phyloP scores from a whole-genome alignment of 2,329 filamentous ascomycete genomes.

The Metarhizium robertsii region DNA sequence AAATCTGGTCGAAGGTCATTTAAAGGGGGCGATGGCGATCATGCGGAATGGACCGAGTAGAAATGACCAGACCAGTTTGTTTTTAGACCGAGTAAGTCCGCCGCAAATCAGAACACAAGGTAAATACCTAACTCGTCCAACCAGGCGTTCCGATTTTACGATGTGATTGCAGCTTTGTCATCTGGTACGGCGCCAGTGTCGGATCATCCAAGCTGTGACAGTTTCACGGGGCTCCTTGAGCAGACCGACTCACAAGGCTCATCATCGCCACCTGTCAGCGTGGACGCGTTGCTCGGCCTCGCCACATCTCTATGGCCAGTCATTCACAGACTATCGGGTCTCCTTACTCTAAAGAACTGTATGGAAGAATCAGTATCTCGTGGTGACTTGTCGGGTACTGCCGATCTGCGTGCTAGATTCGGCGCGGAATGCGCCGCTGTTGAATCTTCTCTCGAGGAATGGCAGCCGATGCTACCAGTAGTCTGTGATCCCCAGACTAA shows the following conservation, averaged over 20 bases:
- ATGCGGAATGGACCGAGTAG: slow-evolving; percentile 40
- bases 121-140: background rate
- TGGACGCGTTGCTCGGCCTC: slow-evolving; percentile 52
- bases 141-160: slow-evolving; percentile 57
- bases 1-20: slow-evolving; percentile 50
- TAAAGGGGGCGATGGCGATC: slow-evolving; percentile 53
- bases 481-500: slow-evolving; percentile 11
- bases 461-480: slow-evolving; percentile 42
- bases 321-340: slow-evolving; percentile 49
- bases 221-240: slow-evolving; percentile 36
- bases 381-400: slow-evolving; percentile 33
- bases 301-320: slow-evolving; percentile 55
- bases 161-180: slow-evolving; percentile 54
- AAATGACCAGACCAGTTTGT: slow-evolving; percentile 42
- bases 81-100: slow-evolving; percentile 45
- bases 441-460: slow-evolving; percentile 43
- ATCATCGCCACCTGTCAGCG: slow-evolving; percentile 39
- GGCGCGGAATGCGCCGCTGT: slow-evolving; percentile 44
- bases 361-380: slow-evolving; percentile 34
- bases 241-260: slow-evolving; percentile 33
- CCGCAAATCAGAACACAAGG: background rate
- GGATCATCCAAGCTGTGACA: slow-evolving; percentile 35
- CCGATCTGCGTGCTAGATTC: slow-evolving; percentile 40
- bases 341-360: slow-evolving; percentile 42
- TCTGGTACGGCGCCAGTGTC: slow-evolving; percentile 49